Conservation (phyloP, 495 filamentous ascomycete species). For the Tuber aestivum region DNA sequence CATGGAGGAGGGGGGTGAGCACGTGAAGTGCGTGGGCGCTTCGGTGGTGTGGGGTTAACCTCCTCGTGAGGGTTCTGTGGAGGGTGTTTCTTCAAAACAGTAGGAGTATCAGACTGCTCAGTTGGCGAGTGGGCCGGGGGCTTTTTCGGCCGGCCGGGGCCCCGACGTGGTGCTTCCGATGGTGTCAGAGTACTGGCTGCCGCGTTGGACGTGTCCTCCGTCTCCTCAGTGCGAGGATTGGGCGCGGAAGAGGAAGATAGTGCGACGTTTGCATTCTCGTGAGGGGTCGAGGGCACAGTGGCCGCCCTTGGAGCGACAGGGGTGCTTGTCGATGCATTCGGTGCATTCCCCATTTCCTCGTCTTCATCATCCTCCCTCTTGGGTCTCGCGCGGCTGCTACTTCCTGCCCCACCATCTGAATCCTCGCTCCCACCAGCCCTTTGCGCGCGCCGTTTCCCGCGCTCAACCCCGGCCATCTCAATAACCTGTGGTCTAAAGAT, state of each 20-base stretch:
- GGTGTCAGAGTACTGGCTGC: background rate
- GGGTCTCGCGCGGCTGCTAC: background rate
- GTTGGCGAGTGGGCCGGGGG: background rate
- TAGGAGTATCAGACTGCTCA: background rate
- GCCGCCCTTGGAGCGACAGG: background rate
- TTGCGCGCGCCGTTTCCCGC: conserved; percentile 23
- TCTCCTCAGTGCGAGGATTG: background rate
- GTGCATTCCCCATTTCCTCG: background rate
- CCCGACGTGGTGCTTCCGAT: conserved; percentile 8
- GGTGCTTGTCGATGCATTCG: background rate
- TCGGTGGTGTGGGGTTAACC: background rate
- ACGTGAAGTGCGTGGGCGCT: background rate
- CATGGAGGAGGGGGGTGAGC: background rate
- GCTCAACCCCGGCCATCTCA: conserved; percentile 33
- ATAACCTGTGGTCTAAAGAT: conserved; percentile 28
- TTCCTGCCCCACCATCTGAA: background rate
- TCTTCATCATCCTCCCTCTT: background rate
- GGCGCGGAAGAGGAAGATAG: background rate
- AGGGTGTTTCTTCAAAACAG: background rate
- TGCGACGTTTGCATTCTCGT: background rate
- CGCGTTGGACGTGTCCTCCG: background rate
- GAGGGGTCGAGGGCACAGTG: background rate
- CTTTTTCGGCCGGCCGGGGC: conserved; percentile 27
- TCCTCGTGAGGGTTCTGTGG: background rate
- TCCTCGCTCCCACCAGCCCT: conserved; percentile 7